Base-by-base conservation (phyloP, 169 alveolate species). In the Eimeria sp. region DNA sequence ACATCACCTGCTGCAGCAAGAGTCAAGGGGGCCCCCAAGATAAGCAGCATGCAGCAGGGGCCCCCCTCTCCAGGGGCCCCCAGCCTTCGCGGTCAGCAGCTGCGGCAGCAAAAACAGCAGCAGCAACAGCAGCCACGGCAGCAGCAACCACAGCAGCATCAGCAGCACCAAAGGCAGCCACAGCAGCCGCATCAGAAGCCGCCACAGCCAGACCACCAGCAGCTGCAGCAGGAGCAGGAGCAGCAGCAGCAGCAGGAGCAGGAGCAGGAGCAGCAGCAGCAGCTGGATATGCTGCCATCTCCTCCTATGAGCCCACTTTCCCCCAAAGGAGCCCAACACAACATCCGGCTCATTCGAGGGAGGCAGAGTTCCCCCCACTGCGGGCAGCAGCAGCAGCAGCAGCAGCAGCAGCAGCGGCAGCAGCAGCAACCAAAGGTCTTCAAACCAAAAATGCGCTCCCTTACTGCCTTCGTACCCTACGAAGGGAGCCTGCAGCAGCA, bases 401-500 rank as follows among this genome's bases (percentile, higher is more conserved):
- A 80, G 71, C 43, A 80, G 27, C 11, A 0, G 9, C 13, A 0
- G 4, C 58, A n/a, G n/a, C n/a, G n/a, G n/a, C n/a, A n/a, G n/a
- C n/a, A n/a, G n/a, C n/a, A n/a, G n/a, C n/a, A n/a, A n/a, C n/a
- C n/a, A 30, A 16, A 58, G 33, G 30, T 58, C 6, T 82, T 30
- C 20, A 54, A 54, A 20, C 90, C 90, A 0, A 82, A 82, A 40
- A 4, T 25, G 14, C 49, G 90, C 40, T 56, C 76, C 33, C 74
- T 82, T 10, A 82, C 90, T n/a, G 74, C 90, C 30, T 56, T 82
- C 30, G 71, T 82, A 14, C 74, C 90, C 18, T 58, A 82, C 27
- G 76, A 82, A 54, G 76, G 74, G 18, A 52, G 74, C 58, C 90
- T 82, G 76, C 90, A 82, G 74, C 90, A 52, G 56, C 64, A 23